These are phyloP conservation scores for Chlorella vulgaris DNA, from an alignment of 139 green algal genomes.

Conservation along the genomic window DNA sequence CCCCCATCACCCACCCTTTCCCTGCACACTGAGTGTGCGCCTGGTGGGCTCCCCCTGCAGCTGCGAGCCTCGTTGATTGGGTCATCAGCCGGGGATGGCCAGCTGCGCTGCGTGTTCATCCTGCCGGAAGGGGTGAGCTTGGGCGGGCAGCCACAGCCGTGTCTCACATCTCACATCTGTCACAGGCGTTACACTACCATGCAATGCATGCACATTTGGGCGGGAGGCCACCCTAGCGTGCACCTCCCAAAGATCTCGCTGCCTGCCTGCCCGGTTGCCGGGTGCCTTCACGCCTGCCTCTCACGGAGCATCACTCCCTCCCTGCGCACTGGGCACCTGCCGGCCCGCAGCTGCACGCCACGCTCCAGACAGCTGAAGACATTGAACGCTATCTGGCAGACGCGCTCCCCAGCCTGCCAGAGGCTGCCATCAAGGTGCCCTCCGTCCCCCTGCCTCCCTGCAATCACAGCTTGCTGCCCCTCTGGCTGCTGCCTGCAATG, in stretches of 20 bases:
- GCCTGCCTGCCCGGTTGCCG: too few relatives aligned
- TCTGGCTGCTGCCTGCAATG: too few relatives aligned
- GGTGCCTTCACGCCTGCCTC: too few relatives aligned
- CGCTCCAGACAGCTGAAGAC: not conserved
- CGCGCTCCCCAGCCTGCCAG: not conserved
- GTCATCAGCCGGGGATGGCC: not conserved
- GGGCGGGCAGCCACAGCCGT: not conserved
- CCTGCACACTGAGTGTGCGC: not conserved
- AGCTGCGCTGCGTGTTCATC: constrained; percentile 32
- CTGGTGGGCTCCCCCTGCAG: not conserved
- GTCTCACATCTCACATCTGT: too few relatives aligned
- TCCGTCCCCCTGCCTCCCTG: not conserved
- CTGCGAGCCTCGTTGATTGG: constrained; percentile 24
- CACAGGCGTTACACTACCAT: too few relatives aligned
- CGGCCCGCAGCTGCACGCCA: not conserved
- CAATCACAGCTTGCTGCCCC: not conserved
- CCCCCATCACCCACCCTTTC: not conserved
- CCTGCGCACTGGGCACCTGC: not conserved
- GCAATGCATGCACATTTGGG: too few relatives aligned
- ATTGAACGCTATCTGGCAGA: not conserved
- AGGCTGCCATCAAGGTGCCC: not conserved
- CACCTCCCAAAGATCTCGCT: too few relatives aligned
- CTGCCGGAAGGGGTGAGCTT: constrained; percentile 19
- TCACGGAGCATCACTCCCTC: too few relatives aligned
- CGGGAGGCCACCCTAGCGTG: too few relatives aligned